Conservation (phyloP, 1,284 basidiomycete genomes). For the Cryptococcus wingfieldii region DNA sequence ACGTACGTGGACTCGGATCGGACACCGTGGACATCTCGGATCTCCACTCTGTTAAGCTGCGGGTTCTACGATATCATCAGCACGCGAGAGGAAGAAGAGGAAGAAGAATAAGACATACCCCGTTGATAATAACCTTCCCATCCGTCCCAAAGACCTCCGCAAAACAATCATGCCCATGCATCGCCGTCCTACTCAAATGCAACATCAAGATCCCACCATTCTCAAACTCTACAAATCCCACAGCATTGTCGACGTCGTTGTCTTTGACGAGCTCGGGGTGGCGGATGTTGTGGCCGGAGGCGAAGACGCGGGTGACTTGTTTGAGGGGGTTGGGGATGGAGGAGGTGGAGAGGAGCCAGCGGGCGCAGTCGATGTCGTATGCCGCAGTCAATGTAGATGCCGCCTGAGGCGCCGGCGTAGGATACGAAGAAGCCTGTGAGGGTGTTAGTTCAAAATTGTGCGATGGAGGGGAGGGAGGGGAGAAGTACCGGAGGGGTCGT, state of each 20-base stretch:
- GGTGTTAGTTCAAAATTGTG: too few relatives aligned
- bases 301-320: slow-evolving; percentile 27
- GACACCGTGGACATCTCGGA: slow-evolving; percentile 31
- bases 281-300: slow-evolving; percentile 23
- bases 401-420: slow-evolving; percentile 29
- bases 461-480: not conserved
- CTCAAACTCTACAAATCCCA: slow-evolving; percentile 25
- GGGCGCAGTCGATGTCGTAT: slow-evolving; percentile 37
- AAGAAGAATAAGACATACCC: slow-evolving; percentile 10
- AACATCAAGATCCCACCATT: slow-evolving; percentile 14
- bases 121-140: slow-evolving; percentile 28
- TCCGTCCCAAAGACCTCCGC: slow-evolving; percentile 30
- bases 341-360: slow-evolving; percentile 23
- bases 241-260: slow-evolving; percentile 31
- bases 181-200: slow-evolving; percentile 27
- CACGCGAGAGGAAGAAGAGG: not conserved
- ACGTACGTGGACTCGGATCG: slow-evolving; percentile 23
- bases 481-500: slow-evolving; percentile 20
- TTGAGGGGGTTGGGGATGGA: slow-evolving; percentile 9
- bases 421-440: slow-evolving; percentile 31
- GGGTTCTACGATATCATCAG: slow-evolving; percentile 17
- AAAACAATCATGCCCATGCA: slow-evolving; percentile 30
- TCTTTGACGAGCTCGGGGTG: slow-evolving; percentile 26
- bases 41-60: slow-evolving; percentile 22
- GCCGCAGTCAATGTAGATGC: slow-evolving; percentile 36